phyloP scores from a whole-genome alignment of 768 basidiomycete species.

The Trametes cubensis region DNA sequence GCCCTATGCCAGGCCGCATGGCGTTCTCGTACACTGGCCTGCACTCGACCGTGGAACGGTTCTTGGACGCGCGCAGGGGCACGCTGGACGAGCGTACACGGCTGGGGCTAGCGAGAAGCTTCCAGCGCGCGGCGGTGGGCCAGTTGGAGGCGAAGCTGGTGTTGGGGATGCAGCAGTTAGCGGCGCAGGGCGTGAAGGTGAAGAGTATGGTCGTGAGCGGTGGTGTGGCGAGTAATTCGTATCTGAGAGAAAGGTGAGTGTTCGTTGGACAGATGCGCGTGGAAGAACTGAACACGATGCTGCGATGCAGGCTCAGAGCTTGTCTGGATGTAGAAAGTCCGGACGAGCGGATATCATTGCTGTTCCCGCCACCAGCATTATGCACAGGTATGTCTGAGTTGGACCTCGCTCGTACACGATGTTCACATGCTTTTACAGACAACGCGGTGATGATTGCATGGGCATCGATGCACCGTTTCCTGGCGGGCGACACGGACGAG shows the following conservation, averaged over 20 bases:
- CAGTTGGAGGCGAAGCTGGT: conserved; percentile 78
- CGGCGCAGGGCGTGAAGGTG: conserved; percentile 45
- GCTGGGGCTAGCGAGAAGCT: conserved; percentile 63
- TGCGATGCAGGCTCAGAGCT: conserved; percentile 36
- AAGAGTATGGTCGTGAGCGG: conserved; percentile 81
- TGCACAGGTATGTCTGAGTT: conserved; percentile 70
- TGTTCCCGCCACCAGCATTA: conserved; percentile 76
- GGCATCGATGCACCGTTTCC: conserved; percentile 85
- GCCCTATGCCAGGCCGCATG: conserved; percentile 52
- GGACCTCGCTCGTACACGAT: background rate
- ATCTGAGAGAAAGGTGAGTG: conserved; percentile 64
- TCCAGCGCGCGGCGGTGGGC: conserved; percentile 69
- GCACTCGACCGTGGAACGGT: conserved; percentile 69
- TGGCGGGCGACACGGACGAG: conserved; percentile 58
- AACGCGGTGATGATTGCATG: conserved; percentile 98
- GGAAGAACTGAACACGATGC: too few species aligned
- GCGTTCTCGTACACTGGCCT: conserved; percentile 81
- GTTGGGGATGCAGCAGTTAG: conserved; percentile 53
- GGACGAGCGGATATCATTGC: conserved; percentile 44
- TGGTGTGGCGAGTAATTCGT: conserved; percentile 88
- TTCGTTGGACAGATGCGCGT: conserved; percentile 23
- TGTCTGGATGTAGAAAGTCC: conserved; percentile 34
- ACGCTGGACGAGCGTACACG: conserved; percentile 43
- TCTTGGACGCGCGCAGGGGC: conserved; percentile 49
- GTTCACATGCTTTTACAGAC: conserved; percentile 48